Percentiles rank a stretch among this genome's conserved stretches.
Evolutionary conservation across 805 yeast genomes (phyloP).

Genomic region (Millerago galiae): DNA sequence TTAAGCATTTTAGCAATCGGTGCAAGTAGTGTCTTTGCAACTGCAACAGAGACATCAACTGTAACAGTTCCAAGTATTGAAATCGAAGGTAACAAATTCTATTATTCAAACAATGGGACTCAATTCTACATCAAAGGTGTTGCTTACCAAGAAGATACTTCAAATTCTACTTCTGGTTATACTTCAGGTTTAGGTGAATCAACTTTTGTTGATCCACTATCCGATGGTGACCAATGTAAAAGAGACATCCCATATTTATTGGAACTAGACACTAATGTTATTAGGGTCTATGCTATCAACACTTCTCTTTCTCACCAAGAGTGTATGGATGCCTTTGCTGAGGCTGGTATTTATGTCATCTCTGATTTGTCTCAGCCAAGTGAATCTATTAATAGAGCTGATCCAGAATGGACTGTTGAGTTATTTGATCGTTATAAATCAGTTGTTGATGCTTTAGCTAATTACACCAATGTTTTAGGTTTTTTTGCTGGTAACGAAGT

Average conservation of each 20-base stretch:
- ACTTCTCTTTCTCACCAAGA: slow-evolving; percentile 57
- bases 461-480: slow-evolving; percentile 72
- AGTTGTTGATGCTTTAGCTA: slow-evolving; percentile 66
- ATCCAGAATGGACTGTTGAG: slow-evolving; percentile 65
- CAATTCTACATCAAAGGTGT: slow-evolving; percentile 74
- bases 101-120: slow-evolving; percentile 59
- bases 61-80: slow-evolving; percentile 43
- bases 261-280: slow-evolving; percentile 55
- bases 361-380: slow-evolving; percentile 79
- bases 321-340: slow-evolving; percentile 62
- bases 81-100: slow-evolving; percentile 62
- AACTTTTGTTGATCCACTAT: slow-evolving; percentile 57
- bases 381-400: slow-evolving; percentile 59
- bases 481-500: slow-evolving; percentile 94
- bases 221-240: slow-evolving; percentile 53
- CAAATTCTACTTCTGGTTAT: slow-evolving; percentile 28
- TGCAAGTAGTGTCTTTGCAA: slow-evolving; percentile 11
- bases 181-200: slow-evolving; percentile 8
- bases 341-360: slow-evolving; percentile 79
- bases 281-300: slow-evolving; percentile 76
- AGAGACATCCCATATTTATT: slow-evolving; percentile 66
- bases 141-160: slow-evolving; percentile 67
- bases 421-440: slow-evolving; percentile 65
- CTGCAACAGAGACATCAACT: slow-evolving; percentile 22
- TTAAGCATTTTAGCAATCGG: slow-evolving; percentile 4